Base-by-base conservation (phyloP, 768 basidiomycete genomes). In the Asterophora parasitica region DNA sequence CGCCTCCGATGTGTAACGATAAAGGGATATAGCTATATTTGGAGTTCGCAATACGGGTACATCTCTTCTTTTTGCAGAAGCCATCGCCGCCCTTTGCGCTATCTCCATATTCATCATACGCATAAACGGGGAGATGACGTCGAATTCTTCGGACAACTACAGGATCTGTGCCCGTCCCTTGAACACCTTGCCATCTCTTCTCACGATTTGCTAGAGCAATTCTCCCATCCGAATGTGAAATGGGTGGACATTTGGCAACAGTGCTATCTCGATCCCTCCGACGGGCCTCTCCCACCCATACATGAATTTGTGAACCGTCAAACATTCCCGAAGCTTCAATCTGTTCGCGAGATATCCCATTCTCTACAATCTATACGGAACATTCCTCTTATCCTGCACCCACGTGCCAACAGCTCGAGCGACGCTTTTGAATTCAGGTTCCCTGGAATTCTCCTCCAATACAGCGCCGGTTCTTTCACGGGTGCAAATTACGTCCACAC, bases 171-270 rank as follows among this genome's bases (percentile, higher is more conserved):
- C 19, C 45, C 52, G 3, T 44, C 38, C 7, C 46, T 54, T 8
- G 49, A 54, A 16, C 52, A 54, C 20, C 8, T 54, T 7, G 52
- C 50, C 1, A 20, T 51, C 19, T 23, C 3, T 23, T 3, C 23
- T 23, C 42, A 50, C 28, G 40, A 42, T n/a, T 38, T 42, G 10
- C 35, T 36, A 10, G 12, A 31, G 3, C 4, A 36, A 1, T 35
- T 46, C 13, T 41, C 35, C 1, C 52, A 54, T 45, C 45, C 45
- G 9, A 50, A 17, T 9, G 36, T 54, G 4, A 46, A 50, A 17
- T 54, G 52, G 52, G 38, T 54, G 4, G 49, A 54, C 31, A 32
- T 54, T 1, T n/a, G n/a, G n/a, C n/a, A n/a, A n/a, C n/a, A n/a
- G n/a, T n/a, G n/a, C n/a, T n/a, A n/a, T n/a, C n/a, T n/a, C n/a